Evolutionary conservation across 306 rosid species (phyloP).

Genomic region (Quercus ilex): DNA sequence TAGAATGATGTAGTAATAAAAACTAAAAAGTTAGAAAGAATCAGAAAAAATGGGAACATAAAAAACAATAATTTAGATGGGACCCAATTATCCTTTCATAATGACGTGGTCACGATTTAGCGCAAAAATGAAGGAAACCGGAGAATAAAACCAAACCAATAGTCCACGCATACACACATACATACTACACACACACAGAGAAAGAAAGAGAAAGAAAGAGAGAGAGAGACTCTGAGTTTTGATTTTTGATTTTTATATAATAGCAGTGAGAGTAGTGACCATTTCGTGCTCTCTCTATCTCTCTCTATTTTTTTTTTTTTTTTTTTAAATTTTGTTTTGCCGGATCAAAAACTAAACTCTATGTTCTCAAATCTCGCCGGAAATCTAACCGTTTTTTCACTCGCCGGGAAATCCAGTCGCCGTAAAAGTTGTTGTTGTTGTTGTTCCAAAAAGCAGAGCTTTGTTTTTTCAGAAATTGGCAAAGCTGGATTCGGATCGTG

Average conservation of each 20-base stretch:
- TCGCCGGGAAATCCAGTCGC: constrained; percentile 16
- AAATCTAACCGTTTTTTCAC: constrained; percentile 1
- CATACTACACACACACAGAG: neutral
- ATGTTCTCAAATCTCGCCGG: constrained; percentile 47
- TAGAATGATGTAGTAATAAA: too few species aligned
- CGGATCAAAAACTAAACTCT: constrained; percentile 20
- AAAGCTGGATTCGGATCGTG: neutral
- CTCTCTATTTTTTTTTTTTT: neutral
- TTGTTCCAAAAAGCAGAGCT: neutral
- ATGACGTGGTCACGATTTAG: constrained; percentile 45
- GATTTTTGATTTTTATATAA: neutral
- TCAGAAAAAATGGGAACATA: too few species aligned
- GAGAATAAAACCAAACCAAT: constrained; percentile 17
- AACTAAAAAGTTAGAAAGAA: too few species aligned
- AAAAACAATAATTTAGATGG: constrained; percentile 32
- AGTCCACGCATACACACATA: too few species aligned
- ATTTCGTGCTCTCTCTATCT: neutral
- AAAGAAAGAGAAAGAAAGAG: neutral
- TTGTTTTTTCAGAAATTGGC: neutral
- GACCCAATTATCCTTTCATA: constrained; percentile 26
- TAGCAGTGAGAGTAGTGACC: neutral
- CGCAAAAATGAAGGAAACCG: constrained; percentile 41
- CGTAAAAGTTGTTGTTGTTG: neutral
- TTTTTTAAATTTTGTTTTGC: too few species aligned
- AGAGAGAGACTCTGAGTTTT: neutral